Evolutionary conservation across 257 asterid genomes (phyloP), one percentile per base, ranked within the genome.

Genomic region (Paulownia fortunei): DNA sequence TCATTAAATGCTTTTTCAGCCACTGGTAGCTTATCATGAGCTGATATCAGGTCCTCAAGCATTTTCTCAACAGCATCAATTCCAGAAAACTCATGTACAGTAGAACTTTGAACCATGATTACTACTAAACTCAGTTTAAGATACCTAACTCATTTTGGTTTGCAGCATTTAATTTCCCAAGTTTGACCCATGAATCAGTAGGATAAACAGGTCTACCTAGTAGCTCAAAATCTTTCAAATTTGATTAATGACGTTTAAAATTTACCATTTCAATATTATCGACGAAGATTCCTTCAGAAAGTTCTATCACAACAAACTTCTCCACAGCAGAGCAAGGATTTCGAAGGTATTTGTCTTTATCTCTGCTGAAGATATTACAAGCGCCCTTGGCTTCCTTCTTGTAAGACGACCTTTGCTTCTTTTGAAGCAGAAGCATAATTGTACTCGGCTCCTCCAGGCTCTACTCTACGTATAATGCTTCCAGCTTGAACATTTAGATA

Each of bases 381-480:
- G 94, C 96, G 71, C 97, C 97, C 64, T 92, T 86, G 34, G 93
- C 92, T 86, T 92, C 97, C 83, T 89, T 92, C 82, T 92, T 92
- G 82, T 76, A 81, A 32, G 86, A 85, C 80, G 73, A 89, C 93
- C 74, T 92, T 92, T 44, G 97, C 96, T 73, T 96, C 97, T 81
- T 88, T 88, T 6, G 96, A 87, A 37, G 92, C 78, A 55, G 96
- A 89, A 69, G 97, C 97, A 69, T 89, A 92, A 66, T 92, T 92
- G 80, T 92, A 89, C 73, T 87, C 96, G 15, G 83, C 78, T 19
- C 97, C 97, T 72, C 92, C 97, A 39, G 97, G 96, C 86, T 92
- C 97, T 62, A 90, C 86, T 81, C 94, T 84, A 74, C 88, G 94
- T 47, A 76, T 79, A 36, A 87, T 73, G 76, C 90, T 73, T 73